These are phyloP conservation scores for Aurantiochytrium sp. DNA, from an alignment of 108 stramenopile species.

Conservation along the genomic window DNA sequence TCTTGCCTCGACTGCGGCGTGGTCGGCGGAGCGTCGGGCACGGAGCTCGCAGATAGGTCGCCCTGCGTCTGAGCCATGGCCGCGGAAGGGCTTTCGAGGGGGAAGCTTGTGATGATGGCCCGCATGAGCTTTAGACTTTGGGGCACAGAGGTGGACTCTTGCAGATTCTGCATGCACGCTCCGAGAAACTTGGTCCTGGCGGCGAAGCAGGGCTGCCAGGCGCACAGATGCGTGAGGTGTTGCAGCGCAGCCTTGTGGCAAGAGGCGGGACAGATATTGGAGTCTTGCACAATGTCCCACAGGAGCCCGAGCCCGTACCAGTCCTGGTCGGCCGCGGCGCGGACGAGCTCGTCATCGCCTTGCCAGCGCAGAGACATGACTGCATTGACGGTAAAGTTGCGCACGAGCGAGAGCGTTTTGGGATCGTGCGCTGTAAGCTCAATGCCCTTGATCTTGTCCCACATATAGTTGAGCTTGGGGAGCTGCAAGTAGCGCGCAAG, in stretches of 20 bases:
- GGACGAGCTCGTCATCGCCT: neutral
- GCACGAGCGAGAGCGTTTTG: neutral
- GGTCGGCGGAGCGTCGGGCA: too few relatives aligned
- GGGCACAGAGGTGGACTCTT: neutral
- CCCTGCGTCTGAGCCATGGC: too few relatives aligned
- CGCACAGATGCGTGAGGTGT: conserved; percentile 1
- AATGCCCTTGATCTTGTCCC: neutral
- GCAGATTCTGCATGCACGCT: neutral
- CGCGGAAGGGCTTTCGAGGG: neutral
- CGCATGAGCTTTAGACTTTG: conserved; percentile 1
- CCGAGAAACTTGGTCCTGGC: neutral
- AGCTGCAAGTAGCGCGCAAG: neutral
- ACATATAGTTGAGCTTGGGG: neutral
- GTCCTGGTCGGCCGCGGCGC: neutral
- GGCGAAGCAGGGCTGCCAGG: conserved; percentile 10
- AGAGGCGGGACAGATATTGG: neutral
- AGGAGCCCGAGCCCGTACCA: neutral
- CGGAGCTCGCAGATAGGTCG: too few relatives aligned
- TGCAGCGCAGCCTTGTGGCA: conserved; percentile 1
- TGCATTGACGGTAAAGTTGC: conserved; percentile 8
- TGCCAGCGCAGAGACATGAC: neutral
- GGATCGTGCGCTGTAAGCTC: neutral
- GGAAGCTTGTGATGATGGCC: neutral
- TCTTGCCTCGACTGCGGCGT: neutral
- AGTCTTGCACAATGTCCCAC: conserved; percentile 18